Percentiles rank a stretch among this genome's conserved stretches.
These are phyloP conservation scores for Trapa bicornis DNA, from an alignment of 345 rosid genomes.

Conservation along the genomic window DNA sequence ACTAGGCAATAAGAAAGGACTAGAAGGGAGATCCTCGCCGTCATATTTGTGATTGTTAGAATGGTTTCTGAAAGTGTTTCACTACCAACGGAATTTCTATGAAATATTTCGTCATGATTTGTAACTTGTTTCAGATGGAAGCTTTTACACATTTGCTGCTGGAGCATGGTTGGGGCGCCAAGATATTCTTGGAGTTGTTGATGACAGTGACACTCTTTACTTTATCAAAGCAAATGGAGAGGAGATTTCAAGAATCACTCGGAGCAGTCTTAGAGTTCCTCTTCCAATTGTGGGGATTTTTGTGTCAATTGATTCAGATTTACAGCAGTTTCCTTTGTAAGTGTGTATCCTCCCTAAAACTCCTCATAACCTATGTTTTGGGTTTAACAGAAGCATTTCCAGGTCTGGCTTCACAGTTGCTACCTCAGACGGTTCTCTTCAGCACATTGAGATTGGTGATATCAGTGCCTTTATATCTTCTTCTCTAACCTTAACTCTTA, in stretches of 20 bases:
- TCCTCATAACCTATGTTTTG: not conserved
- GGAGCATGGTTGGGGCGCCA: slow-evolving; percentile 86
- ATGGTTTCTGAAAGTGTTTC: not conserved
- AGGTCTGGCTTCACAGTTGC: slow-evolving; percentile 63
- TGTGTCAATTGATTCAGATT: slow-evolving; percentile 30
- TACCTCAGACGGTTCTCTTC: slow-evolving; percentile 63
- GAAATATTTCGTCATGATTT: slow-evolving; percentile 7
- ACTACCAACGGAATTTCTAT: not conserved
- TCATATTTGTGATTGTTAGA: not conserved
- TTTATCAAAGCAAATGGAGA: slow-evolving; percentile 79
- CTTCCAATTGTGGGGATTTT: slow-evolving; percentile 55
- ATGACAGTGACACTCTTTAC: slow-evolving; percentile 50
- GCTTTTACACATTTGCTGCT: slow-evolving; percentile 34
- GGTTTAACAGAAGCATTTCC: slow-evolving; percentile 17
- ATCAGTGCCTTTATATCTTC: slow-evolving; percentile 50
- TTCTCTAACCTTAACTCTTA: slow-evolving; percentile 19
- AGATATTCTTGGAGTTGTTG: slow-evolving; percentile 67
- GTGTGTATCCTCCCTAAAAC: slow-evolving; percentile 14
- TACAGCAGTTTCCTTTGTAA: slow-evolving; percentile 52
- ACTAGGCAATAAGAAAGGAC: too few species aligned
- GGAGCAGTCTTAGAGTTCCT: slow-evolving; percentile 47
- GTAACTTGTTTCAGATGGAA: slow-evolving; percentile 33
- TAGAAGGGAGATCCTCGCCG: not conserved
- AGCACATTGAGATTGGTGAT: slow-evolving; percentile 58
- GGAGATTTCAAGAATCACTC: slow-evolving; percentile 51